Evolutionary conservation across 345 rosid species (phyloP), one percentile per base, ranked within the genome.

Genomic region (Psidium guajava): DNA sequence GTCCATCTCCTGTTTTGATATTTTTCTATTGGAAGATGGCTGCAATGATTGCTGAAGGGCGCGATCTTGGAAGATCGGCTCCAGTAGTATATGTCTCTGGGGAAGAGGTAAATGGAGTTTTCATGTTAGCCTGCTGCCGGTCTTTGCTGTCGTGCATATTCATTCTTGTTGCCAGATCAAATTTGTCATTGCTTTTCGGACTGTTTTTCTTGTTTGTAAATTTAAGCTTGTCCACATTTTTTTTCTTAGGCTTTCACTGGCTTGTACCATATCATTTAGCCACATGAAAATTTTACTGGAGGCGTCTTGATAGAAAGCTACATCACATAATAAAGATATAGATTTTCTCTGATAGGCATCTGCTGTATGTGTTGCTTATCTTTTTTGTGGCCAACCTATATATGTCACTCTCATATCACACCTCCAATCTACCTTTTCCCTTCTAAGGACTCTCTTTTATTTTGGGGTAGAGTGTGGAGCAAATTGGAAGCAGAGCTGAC

Each of bases 11-110:
- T 32, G 32, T 85, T 50, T 82, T 87, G 81, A 64, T 55, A 73
- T 80, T 20, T 81, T 55, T 50, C 50, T 57, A 44, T 21, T 44
- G 51, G 86, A 91, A 96, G 99, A 86, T 94, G 85, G 98, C 98
- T 83, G 91, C 95, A 77, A 85, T 94, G 81, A 92, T 96, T 87
- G 92, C 96, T 40, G 95, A 94, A 51, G 95, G 95, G 59, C 85
- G 22, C 83, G 93, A 91, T 82, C 64, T 83, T 87, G 92, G 91
- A 14, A 84, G 86, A 88, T 90, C 93, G 27, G 91, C 95, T 90
- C 92, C 95, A 21, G 98, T 96, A 85, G 92, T 96, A 36, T 96
- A 96, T 88, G 96, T 95, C 42, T 96, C 99, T 83, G 98, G 98
- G 58, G 98, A 96, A 94, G 98, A 96, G 98, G 98, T 96, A 87